Evolutionary conservation across 148 eudicot genomes (phyloP), one percentile per base, ranked within the genome.

Genomic region (Rheum nobile): DNA sequence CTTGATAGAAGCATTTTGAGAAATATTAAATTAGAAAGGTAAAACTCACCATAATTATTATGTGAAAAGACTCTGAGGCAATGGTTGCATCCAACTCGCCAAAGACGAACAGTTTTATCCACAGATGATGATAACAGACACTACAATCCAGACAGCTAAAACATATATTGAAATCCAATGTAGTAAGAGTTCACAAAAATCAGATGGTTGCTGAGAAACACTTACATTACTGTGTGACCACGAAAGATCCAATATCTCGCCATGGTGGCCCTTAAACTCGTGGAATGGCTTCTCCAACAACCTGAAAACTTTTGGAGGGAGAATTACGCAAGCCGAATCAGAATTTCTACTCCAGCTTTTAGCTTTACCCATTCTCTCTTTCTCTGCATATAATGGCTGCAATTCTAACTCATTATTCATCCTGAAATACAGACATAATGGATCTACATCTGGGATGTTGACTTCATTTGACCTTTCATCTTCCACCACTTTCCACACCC

Each of bases 71-170:
- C 88, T 77, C 82, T 81, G 68, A 87, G 81, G 84, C 99, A 96
- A 71, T 77, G 79, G 48, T 82, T 75, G 65, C 65, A 55, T 71
- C 99, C 99, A 65, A 96, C 89, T 82, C 50, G 85, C 99, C 99
- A 96, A 81, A 96, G 67, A 26, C 97, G 94, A 74, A 96, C 99
- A 72, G 94, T 84, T 77, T 89, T 84, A 80, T 96, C 99, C 71
- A 84, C 81, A 0, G 99, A 96, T 42, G 99, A 86, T 37, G 77
- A 86, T 41, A 89, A 79, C 82, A 89, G 86, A 79, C 43, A 72
- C 93, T 89, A 84, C 82, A 82, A 34, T 34, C 4, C 32, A 68
- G 41, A 41, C 24, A 70, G 54, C 37, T 9, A 43, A 38, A 39
- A 26, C 47, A 32, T 73, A 73, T 29, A 32, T 46, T 47, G 42